Percentiles rank a stretch among this genome's conserved stretches.
Evolutionary conservation across 2,329 filamentous ascomycete genomes (phyloP).

Genomic region (Microdochium nivale): DNA sequence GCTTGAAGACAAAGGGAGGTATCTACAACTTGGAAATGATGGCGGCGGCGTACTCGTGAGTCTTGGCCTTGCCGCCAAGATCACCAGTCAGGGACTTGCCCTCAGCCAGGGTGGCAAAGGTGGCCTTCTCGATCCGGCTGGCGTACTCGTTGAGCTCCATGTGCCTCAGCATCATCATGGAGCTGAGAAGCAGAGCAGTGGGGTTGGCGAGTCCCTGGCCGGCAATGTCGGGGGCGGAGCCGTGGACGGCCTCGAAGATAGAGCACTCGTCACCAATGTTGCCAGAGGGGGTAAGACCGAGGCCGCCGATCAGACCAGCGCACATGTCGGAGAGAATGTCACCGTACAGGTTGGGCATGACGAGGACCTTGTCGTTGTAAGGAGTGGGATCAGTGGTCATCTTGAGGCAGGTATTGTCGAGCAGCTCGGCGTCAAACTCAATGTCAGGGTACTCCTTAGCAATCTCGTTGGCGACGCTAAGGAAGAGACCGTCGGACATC

Average conservation of each 20-base stretch:
- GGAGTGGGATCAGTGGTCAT: constrained; percentile 93
- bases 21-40: constrained; percentile 67
- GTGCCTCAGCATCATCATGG: constrained; percentile 99
- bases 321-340: constrained; percentile 99
- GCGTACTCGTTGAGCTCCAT: constrained; percentile 88
- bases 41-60: constrained; percentile 83
- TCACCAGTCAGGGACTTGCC: constrained; percentile 95
- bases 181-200: constrained; percentile 87
- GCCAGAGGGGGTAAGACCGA: constrained; percentile 92
- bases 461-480: constrained; percentile 75
- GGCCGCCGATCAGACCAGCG: constrained; percentile 93
- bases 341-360: constrained; percentile 97
- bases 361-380: constrained; percentile 98
- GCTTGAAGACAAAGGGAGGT: constrained; percentile 3
- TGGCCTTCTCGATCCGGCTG: constrained; percentile 81
- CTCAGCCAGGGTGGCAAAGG: constrained; percentile 90
- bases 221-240: constrained; percentile 91
- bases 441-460: constrained; percentile 93
- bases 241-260: constrained; percentile 99
- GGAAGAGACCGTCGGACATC: constrained; percentile 98
- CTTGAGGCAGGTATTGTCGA: constrained; percentile 99
- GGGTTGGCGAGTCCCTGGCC: constrained; percentile 96
- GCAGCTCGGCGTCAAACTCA: constrained; percentile 94
- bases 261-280: constrained; percentile 99
- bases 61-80: constrained; percentile 93